phyloP scores from a whole-genome alignment of 352 stramenopile genomes.

The Halophytophthora polymorphica region DNA sequence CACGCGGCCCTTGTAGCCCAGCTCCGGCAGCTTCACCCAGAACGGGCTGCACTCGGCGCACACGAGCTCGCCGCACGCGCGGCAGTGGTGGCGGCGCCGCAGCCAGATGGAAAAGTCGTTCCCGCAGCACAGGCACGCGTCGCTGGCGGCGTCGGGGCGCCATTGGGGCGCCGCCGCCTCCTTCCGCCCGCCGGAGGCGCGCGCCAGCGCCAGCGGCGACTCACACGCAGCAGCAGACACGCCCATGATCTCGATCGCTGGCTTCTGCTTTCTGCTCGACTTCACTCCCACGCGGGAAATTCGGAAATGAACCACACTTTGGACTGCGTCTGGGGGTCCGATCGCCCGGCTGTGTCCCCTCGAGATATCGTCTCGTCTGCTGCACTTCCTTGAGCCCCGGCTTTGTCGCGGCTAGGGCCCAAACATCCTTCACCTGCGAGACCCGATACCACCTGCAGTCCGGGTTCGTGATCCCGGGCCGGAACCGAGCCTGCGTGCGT shows the following conservation, averaged over 20 bases:
- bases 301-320: too few species aligned
- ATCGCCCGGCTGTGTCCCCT: too few species aligned
- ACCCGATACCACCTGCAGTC: too few species aligned
- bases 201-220: conserved; percentile 14
- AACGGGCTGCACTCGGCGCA: conserved; percentile 72
- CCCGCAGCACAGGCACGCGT: conserved; percentile 69
- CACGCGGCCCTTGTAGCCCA: conserved; percentile 68
- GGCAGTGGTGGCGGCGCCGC: conserved; percentile 75
- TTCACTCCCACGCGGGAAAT: too few species aligned
- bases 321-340: too few species aligned
- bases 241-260: conserved; percentile 16
- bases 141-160: conserved; percentile 67
- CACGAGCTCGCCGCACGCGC: conserved; percentile 73
- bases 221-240: conserved; percentile 23
- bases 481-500: too few species aligned
- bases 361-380: too few species aligned
- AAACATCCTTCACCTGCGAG: too few species aligned
- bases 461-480: too few species aligned
- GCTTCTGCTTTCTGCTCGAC: too few species aligned
- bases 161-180: conserved; percentile 35
- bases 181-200: conserved; percentile 6
- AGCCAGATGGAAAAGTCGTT: conserved; percentile 71
- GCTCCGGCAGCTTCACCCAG: conserved; percentile 46
- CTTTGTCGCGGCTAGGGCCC: too few species aligned
- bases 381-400: too few species aligned